These are phyloP conservation scores for Guyanaporus albipodus DNA, from an alignment of 768 basidiomycete species.

Conservation along the genomic window DNA sequence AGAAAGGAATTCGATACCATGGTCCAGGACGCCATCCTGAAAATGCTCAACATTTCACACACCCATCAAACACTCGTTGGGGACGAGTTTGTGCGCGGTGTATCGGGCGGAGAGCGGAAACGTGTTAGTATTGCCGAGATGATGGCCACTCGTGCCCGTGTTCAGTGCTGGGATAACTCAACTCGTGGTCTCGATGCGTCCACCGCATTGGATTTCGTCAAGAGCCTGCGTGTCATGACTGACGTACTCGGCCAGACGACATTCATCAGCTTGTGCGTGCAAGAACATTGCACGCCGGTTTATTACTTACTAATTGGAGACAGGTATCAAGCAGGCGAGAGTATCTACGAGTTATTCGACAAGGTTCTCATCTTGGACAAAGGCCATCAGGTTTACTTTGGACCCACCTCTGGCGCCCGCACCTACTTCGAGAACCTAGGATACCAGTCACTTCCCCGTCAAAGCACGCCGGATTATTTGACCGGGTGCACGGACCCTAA, in stretches of 20 bases:
- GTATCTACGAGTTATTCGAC: slow-evolving; percentile 75
- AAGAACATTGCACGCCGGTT: not conserved
- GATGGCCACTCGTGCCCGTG: slow-evolving; percentile 75
- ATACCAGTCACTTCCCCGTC: slow-evolving; percentile 70
- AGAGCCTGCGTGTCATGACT: slow-evolving; percentile 75
- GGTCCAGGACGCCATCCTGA: slow-evolving; percentile 60
- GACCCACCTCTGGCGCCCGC: slow-evolving; percentile 68
- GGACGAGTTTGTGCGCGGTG: slow-evolving; percentile 79
- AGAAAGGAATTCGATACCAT: slow-evolving; percentile 52
- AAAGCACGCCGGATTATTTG: slow-evolving; percentile 83
- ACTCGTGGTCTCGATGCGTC: slow-evolving; percentile 82
- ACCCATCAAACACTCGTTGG: slow-evolving; percentile 78
- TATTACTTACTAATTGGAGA: not conserved
- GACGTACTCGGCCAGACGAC: slow-evolving; percentile 79
- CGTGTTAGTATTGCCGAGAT: slow-evolving; percentile 83
- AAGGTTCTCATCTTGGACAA: slow-evolving; percentile 82
- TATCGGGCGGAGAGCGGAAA: slow-evolving; percentile 79
- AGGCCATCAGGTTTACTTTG: slow-evolving; percentile 80
- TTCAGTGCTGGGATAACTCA: slow-evolving; percentile 82
- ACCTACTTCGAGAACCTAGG: slow-evolving; percentile 75
- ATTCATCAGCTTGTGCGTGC: slow-evolving; percentile 66
- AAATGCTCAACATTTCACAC: slow-evolving; percentile 82
- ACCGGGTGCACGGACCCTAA: slow-evolving; percentile 82
- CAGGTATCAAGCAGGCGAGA: slow-evolving; percentile 80
- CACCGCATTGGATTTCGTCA: slow-evolving; percentile 83